Percentiles rank a stretch among this genome's conserved stretches.
These are phyloP conservation scores for Mycena citricolor DNA, from an alignment of 1,284 basidiomycete species.

Conservation along the genomic window DNA sequence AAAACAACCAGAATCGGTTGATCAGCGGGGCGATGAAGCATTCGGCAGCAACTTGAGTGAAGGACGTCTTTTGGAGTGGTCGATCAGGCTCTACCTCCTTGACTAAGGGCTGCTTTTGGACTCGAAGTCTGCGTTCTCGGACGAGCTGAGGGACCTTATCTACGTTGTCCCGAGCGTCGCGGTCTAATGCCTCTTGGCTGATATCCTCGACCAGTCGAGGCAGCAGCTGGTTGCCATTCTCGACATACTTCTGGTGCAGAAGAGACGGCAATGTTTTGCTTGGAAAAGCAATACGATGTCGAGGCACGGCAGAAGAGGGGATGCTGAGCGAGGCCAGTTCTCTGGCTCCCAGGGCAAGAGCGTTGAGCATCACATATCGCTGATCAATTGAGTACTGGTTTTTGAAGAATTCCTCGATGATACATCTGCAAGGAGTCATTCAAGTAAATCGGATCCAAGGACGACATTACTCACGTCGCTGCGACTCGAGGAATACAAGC, in stretches of 20 bases:
- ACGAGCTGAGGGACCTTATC: conserved; percentile 59
- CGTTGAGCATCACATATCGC: conserved; percentile 81
- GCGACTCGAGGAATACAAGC: conserved; percentile 75
- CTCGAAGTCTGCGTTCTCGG: conserved; percentile 74
- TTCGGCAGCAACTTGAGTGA: conserved; percentile 80
- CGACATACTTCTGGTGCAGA: conserved; percentile 70
- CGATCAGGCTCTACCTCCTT: conserved; percentile 39
- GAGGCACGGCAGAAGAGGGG: conserved; percentile 38
- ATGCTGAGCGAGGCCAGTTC: conserved; percentile 77
- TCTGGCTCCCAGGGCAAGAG: conserved; percentile 81
- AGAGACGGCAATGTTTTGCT: conserved; percentile 74
- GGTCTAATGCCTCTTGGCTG: conserved; percentile 57
- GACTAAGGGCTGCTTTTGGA: conserved; percentile 51
- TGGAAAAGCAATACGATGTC: conserved; percentile 59
- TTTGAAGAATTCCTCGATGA: conserved; percentile 93
- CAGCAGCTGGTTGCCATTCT: conserved; percentile 40
- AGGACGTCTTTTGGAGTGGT: conserved; percentile 39
- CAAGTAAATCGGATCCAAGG: conserved; percentile 1
- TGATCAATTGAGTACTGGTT: conserved; percentile 88
- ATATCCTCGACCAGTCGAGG: conserved; percentile 60
- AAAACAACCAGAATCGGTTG: conserved; percentile 89
- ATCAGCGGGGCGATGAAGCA: conserved; percentile 86
- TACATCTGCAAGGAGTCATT: conserved; percentile 48
- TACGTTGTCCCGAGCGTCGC: conserved; percentile 46
- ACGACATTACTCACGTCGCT: conserved; percentile 65